phyloP scores from a whole-genome alignment of 805 yeast genomes.

The Suhomyces prunicola region DNA sequence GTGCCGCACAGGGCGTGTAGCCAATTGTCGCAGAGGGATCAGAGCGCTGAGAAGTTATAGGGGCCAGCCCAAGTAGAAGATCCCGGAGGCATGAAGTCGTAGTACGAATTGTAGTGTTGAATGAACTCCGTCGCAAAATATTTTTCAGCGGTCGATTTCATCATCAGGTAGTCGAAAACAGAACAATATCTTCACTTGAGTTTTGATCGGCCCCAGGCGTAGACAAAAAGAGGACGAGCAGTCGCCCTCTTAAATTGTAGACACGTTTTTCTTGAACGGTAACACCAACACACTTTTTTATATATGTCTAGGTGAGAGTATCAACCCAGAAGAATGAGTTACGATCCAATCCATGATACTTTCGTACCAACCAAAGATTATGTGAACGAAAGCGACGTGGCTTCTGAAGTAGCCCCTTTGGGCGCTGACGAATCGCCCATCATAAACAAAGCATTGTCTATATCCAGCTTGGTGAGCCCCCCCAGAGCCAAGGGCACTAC shows the following conservation, averaged over 20 bases:
- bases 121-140: not conserved
- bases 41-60: not conserved
- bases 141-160: constrained; percentile 1
- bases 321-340: constrained; percentile 26
- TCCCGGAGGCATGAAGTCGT: not conserved
- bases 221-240: constrained; percentile 1
- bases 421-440: not conserved
- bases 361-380: constrained; percentile 11
- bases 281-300: not conserved
- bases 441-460: constrained; percentile 4
- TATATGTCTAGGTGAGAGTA: not conserved
- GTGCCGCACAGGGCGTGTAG: not conserved
- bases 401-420: not conserved
- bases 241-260: constrained; percentile 1
- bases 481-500: not conserved
- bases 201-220: constrained; percentile 5
- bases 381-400: not conserved
- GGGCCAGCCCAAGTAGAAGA: not conserved
- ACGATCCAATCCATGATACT: constrained; percentile 45
- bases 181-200: constrained; percentile 4
- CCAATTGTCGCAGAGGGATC: not conserved
- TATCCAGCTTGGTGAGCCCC: constrained; percentile 8
- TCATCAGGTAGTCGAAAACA: constrained; percentile 2
- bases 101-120: not conserved
- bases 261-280: constrained; percentile 3